These are phyloP conservation scores for Carex kokanica DNA, from an alignment of 176 grass and related monocot species.

Conservation along the genomic window DNA sequence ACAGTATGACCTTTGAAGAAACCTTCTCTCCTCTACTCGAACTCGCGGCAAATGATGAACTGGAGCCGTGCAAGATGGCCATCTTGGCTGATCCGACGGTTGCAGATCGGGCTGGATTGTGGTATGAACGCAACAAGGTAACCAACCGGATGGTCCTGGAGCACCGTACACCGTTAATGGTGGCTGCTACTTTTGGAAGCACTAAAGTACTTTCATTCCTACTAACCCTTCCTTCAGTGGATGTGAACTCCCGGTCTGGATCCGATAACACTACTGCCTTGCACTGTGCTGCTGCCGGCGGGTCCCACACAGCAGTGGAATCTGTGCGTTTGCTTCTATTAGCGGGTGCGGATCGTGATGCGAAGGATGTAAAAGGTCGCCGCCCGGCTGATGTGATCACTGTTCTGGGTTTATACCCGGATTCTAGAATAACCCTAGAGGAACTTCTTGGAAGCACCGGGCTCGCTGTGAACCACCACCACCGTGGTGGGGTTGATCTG, in stretches of 20 bases:
- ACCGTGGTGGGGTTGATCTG: conserved; percentile 24
- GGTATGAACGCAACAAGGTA: conserved; percentile 69
- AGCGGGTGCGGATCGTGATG: conserved; percentile 58
- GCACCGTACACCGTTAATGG: conserved; percentile 77
- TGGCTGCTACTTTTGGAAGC: conserved; percentile 79
- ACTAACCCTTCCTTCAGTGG: conserved; percentile 40
- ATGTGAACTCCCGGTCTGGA: conserved; percentile 40
- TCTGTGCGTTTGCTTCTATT: conserved; percentile 53
- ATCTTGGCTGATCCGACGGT: conserved; percentile 19
- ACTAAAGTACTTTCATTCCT: conserved; percentile 38
- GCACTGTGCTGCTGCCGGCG: conserved; percentile 73
- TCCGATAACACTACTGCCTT: conserved; percentile 50
- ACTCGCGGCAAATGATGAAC: conserved; percentile 63
- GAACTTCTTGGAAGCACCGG: conserved; percentile 36
- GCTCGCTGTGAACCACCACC: neutral
- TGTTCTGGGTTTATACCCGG: conserved; percentile 19
- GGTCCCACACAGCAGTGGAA: conserved; percentile 40
- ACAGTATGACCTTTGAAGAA: conserved; percentile 26
- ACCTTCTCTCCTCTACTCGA: conserved; percentile 55
- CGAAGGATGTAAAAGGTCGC: conserved; percentile 42
- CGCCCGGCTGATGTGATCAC: conserved; percentile 47
- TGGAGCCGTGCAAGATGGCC: conserved; percentile 19
- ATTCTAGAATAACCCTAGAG: conserved; percentile 40
- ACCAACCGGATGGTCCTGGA: conserved; percentile 41
- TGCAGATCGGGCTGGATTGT: conserved; percentile 52